phyloP scores from a whole-genome alignment of 2,329 filamentous ascomycete genomes.

The Fusarium begoniae region DNA sequence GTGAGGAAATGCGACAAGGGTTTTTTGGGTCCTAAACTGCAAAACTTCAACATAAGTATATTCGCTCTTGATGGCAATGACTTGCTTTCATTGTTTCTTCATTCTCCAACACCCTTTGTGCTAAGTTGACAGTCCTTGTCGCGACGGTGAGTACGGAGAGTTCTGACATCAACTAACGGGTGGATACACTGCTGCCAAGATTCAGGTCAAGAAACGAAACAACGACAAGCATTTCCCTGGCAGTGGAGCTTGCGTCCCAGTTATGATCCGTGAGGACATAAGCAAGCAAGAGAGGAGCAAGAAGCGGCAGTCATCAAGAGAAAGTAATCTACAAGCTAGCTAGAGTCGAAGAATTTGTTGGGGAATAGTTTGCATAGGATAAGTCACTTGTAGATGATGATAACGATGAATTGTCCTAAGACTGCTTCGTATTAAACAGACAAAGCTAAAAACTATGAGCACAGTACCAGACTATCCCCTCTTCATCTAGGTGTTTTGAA shows the following conservation, averaged over 20 bases:
- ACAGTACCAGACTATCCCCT: conserved; percentile 27
- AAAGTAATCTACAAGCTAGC: too few species aligned
- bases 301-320: background rate
- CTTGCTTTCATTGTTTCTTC: background rate
- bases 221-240: background rate
- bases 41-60: rapidly evolving
- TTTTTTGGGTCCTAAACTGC: too few species aligned
- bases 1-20: too few species aligned
- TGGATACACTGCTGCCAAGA: background rate
- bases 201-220: background rate
- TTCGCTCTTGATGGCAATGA: too few species aligned
- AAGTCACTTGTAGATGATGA: background rate
- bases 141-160: background rate
- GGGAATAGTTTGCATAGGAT: too few species aligned
- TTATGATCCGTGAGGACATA: too few species aligned
- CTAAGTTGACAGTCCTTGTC: background rate
- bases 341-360: too few species aligned
- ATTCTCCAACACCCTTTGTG: too few species aligned
- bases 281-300: background rate
- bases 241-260: background rate
- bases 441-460: conserved; percentile 25
- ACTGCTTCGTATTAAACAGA: conserved; percentile 22
- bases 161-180: background rate
- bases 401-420: background rate
- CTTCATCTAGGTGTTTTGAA: conserved; percentile 16